These are phyloP conservation scores for Leishmania mexicana DNA, from an alignment of 208 protist species.

Conservation along the genomic window DNA sequence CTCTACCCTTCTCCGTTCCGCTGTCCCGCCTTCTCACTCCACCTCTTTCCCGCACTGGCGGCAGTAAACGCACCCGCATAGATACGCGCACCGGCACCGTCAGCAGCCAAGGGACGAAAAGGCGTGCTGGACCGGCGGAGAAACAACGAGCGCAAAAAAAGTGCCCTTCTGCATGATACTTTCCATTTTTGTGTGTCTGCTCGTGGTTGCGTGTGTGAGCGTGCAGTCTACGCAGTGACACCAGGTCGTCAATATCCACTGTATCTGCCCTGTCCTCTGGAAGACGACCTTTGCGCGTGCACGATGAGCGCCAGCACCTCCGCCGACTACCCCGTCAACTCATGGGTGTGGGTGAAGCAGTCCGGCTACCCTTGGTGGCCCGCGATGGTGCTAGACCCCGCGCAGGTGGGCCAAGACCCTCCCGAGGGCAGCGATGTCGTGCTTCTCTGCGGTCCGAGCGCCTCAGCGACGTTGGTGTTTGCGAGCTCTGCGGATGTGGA, in stretches of 20 bases:
- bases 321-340: slow-evolving; percentile 34
- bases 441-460: slow-evolving; percentile 66
- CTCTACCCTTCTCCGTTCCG: neutral
- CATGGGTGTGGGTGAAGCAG: slow-evolving; percentile 85
- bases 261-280: neutral
- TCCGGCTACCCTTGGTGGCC: slow-evolving; percentile 87
- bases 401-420: slow-evolving; percentile 23
- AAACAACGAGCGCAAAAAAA: neutral
- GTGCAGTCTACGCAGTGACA: neutral
- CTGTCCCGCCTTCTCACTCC: slow-evolving; percentile 8
- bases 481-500: slow-evolving; percentile 37
- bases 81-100: neutral
- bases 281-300: slow-evolving; percentile 12
- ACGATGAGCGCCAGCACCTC: slow-evolving; percentile 18
- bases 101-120: neutral
- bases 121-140: neutral
- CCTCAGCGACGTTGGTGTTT: slow-evolving; percentile 54
- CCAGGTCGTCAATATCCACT: too few species aligned
- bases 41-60: neutral
- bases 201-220: neutral
- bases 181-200: neutral
- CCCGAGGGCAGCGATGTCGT: slow-evolving; percentile 55
- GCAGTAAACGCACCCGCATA: neutral
- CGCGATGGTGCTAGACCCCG: slow-evolving; percentile 61
- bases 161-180: neutral